Evolutionary conservation across 805 yeast genomes (phyloP).

Genomic region (Myxozyma monticola): DNA sequence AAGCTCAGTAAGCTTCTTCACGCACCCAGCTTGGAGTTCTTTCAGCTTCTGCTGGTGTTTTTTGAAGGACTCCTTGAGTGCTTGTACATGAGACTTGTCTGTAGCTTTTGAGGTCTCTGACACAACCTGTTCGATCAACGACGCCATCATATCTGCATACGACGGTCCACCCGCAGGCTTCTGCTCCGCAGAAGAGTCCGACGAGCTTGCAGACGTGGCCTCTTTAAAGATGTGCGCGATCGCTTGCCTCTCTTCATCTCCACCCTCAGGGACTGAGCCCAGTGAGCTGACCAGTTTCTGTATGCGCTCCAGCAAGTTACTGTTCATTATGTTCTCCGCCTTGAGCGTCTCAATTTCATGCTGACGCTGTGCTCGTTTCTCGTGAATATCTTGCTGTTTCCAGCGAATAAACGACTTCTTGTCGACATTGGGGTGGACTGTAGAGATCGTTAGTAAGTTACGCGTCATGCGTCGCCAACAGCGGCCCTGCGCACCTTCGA

Average conservation of each 20-base stretch:
- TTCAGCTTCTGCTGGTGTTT: constrained; percentile 73
- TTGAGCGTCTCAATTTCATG: constrained; percentile 73
- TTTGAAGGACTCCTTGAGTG: constrained; percentile 42
- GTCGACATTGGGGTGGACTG: constrained; percentile 96
- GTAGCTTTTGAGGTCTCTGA: constrained; percentile 57
- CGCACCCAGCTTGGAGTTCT: constrained; percentile 62
- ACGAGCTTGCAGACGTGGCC: constrained; percentile 33
- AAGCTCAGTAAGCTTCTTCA: constrained; percentile 64
- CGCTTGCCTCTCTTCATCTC: background rate
- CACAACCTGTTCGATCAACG: constrained; percentile 73
- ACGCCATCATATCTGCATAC: constrained; percentile 91
- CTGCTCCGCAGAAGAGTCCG: constrained; percentile 10
- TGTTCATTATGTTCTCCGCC: constrained; percentile 79
- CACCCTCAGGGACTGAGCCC: constrained; percentile 34
- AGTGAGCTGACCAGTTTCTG: constrained; percentile 56
- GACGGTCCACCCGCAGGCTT: constrained; percentile 44
- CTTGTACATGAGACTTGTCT: constrained; percentile 42
- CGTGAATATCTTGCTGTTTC: constrained; percentile 98
- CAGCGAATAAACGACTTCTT: constrained; percentile 87
- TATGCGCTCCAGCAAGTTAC: constrained; percentile 69
- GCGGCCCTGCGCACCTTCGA: constrained; percentile 50
- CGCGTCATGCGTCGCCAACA: background rate
- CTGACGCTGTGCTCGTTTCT: constrained; percentile 78
- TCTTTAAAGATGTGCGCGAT: constrained; percentile 7
- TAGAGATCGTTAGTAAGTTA: background rate